Conservation (phyloP, 2,329 filamentous ascomycete genomes). For the Cadophora sp. region DNA sequence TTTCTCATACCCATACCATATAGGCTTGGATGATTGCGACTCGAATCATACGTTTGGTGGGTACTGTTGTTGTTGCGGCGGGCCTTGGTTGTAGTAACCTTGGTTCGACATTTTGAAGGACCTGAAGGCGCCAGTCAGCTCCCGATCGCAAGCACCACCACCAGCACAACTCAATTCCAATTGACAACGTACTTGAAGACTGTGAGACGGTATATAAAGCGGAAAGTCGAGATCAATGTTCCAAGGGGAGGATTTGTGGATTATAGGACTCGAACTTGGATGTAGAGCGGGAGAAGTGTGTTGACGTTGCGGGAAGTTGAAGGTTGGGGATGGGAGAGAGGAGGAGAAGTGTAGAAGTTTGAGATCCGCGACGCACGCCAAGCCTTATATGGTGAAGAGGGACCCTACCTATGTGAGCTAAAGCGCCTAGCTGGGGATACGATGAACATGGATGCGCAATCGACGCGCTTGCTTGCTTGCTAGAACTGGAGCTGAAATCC, state of each 20-base stretch:
- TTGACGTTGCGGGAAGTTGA: background rate
- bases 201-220: background rate
- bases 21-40: background rate
- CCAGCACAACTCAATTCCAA: background rate
- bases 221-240: background rate
- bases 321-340: background rate
- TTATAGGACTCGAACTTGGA: background rate
- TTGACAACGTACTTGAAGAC: conserved; percentile 14
- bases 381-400: conserved; percentile 12
- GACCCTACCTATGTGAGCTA: background rate
- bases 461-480: background rate
- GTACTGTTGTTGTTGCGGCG: conserved; percentile 29
- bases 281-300: background rate
- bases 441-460: background rate
- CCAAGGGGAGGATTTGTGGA: background rate
- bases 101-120: conserved; percentile 45
- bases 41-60: background rate
- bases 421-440: background rate
- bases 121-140: conserved; percentile 22
- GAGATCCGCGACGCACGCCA: conserved; percentile 18
- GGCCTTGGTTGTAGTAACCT: conserved; percentile 46
- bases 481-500: background rate
- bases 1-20: background rate
- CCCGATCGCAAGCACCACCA: background rate
- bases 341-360: background rate